These are phyloP conservation scores for Xerocomus potaroensis DNA, from an alignment of 768 basidiomycete genomes.

Conservation along the genomic window DNA sequence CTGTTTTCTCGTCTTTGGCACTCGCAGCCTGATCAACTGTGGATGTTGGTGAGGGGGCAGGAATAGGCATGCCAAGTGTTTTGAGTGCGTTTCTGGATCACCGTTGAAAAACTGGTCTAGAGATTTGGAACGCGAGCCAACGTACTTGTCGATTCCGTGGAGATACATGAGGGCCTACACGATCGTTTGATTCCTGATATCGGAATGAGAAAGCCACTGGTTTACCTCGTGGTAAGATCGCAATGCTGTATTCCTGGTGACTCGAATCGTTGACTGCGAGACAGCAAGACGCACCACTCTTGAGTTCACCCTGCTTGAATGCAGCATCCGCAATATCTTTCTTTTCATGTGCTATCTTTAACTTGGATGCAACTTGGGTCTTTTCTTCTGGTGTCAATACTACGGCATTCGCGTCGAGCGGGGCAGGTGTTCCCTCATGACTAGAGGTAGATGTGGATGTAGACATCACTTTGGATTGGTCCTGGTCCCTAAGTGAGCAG, in stretches of 20 bases:
- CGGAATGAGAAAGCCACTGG: not conserved
- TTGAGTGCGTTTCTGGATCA: conserved; percentile 49
- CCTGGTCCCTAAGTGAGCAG: no score
- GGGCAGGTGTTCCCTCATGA: not conserved
- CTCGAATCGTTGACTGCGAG: conserved; percentile 2
- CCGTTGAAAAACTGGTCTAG: not conserved
- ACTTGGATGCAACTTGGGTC: conserved; percentile 41
- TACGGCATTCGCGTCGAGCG: conserved; percentile 21
- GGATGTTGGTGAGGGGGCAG: conserved; percentile 9
- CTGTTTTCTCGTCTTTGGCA: conserved; percentile 54
- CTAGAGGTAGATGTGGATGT: conserved; percentile 5
- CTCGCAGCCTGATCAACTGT: conserved; percentile 29
- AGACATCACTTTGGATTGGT: conserved; percentile 13
- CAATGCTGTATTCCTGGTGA: conserved; percentile 46
- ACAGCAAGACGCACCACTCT: conserved; percentile 46
- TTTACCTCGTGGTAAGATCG: conserved; percentile 68
- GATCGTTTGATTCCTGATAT: not conserved
- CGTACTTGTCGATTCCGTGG: conserved; percentile 74
- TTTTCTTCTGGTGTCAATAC: conserved; percentile 16
- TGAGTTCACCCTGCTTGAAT: conserved; percentile 61
- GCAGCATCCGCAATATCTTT: conserved; percentile 65
- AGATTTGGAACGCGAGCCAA: conserved; percentile 1
- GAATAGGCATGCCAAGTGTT: conserved; percentile 40
- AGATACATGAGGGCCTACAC: conserved; percentile 66
- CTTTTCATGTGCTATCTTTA: conserved; percentile 59